phyloP scores from a whole-genome alignment of 2,329 filamentous ascomycete species.

The Colletotrichum acutatum region DNA sequence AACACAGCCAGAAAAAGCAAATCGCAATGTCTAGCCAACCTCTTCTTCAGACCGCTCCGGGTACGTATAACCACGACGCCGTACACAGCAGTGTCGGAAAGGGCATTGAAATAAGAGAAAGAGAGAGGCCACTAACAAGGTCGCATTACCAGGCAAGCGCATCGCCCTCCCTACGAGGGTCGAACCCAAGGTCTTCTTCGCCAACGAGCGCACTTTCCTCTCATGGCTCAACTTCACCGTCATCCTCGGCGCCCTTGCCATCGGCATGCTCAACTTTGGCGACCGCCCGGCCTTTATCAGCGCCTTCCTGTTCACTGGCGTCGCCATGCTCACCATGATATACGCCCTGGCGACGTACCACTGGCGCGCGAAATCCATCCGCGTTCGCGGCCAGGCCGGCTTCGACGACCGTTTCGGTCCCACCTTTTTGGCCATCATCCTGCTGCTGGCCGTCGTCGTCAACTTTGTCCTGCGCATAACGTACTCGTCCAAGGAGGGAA shows the following conservation, averaged over 20 bases:
- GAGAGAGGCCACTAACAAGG: constrained; percentile 17
- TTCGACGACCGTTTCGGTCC: constrained; percentile 98
- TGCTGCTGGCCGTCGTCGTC: constrained; percentile 90
- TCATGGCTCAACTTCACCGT: constrained; percentile 99
- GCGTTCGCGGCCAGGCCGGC: constrained; percentile 89
- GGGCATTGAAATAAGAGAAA: constrained; percentile 8
- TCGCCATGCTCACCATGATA: constrained; percentile 94
- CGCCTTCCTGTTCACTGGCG: constrained; percentile 91
- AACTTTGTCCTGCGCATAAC: constrained; percentile 89
- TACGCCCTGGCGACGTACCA: constrained; percentile 97
- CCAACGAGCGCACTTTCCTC: constrained; percentile 98
- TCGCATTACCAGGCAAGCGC: constrained; percentile 80
- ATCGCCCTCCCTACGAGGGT: constrained; percentile 98
- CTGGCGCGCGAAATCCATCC: constrained; percentile 94
- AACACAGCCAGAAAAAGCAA: not conserved
- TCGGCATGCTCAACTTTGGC: constrained; percentile 98
- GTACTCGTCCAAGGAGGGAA: constrained; percentile 51
- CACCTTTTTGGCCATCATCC: constrained; percentile 86
- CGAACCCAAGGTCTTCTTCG: constrained; percentile 99
- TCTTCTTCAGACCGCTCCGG: constrained; percentile 92
- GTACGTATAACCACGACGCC: constrained; percentile 59
- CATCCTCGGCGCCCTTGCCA: constrained; percentile 94
- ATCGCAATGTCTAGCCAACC: constrained; percentile 90
- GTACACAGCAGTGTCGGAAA: not conserved
- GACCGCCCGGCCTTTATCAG: constrained; percentile 94